These are phyloP conservation scores for Hemerocallis citrina DNA, from an alignment of 106 monocot genomes.

Conservation along the genomic window DNA sequence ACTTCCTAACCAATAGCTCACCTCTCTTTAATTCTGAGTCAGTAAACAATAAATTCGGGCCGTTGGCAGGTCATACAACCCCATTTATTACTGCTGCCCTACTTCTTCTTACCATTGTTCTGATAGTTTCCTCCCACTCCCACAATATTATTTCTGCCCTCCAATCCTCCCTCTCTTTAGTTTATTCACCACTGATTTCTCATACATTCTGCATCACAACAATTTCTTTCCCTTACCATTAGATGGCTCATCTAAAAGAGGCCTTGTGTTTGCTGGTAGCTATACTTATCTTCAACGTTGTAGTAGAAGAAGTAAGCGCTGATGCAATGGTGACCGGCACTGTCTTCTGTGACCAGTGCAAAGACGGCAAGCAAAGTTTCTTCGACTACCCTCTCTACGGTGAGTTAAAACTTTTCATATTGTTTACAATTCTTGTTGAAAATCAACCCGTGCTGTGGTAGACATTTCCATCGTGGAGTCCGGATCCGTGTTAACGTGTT, in stretches of 20 bases:
- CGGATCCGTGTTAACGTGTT: no score
- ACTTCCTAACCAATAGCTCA: background rate
- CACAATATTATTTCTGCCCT: slow-evolving; percentile 5
- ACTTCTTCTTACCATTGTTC: background rate
- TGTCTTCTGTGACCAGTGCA: slow-evolving; percentile 87
- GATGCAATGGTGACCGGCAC: slow-evolving; percentile 57
- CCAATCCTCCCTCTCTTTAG: background rate
- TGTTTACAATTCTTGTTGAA: no score
- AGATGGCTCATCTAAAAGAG: background rate
- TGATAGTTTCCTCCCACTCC: background rate
- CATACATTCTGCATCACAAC: no score
- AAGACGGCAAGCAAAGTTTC: slow-evolving; percentile 45
- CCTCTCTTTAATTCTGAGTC: background rate
- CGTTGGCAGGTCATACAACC: slow-evolving; percentile 3
- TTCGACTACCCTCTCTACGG: slow-evolving; percentile 73
- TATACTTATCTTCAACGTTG: background rate
- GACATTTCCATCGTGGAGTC: no score
- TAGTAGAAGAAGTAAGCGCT: slow-evolving; percentile 1
- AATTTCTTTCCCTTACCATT: no score
- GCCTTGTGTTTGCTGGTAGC: background rate
- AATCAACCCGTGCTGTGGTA: no score
- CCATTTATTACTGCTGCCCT: background rate
- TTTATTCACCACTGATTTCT: background rate
- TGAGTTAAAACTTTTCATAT: no score
- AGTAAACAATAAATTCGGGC: slow-evolving; percentile 1